Evolutionary conservation across 2,329 filamentous ascomycete species (phyloP), one percentile per base, ranked within the genome.

Genomic region (Cercospora sp.): DNA sequence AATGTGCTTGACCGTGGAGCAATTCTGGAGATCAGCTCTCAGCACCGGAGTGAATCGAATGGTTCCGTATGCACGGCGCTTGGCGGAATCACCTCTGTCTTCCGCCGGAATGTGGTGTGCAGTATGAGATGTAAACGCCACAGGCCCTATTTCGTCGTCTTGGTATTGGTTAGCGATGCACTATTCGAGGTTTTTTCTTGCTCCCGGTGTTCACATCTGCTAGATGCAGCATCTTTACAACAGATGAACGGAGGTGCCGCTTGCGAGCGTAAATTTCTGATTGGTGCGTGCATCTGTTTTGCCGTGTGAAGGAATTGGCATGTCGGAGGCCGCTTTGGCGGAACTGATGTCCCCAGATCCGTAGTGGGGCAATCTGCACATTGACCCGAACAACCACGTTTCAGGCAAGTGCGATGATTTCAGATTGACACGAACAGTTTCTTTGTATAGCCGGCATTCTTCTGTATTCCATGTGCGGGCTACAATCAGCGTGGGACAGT

Each of bases 11-110:
- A 16, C 16, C 20, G 13, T 5, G n/a, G 8, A 59, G 18, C n/a
- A n/a, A 16, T 9, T 8, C 23, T 23, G 16, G 16, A 30, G 18
- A 59, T 30, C 53, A 23, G 12, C 30, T 59, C 30, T 59, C 30
- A 20, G 28, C 55, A 36, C n/a, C 30, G 55, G 55, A 59, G 5
- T 13, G 26, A 31, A 18, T 33, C 10, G 9, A 36, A 12, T 59
- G 55, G 55, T 59, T 59, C 28, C 55, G 55, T 36, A 31, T 59
- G 55, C 55, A 59, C 55, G 55, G 31, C 31, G 55, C 48, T 55
- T 8, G 48, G 48, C 55, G 31, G 55, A 36, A 33, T 5, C 55
- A 59, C 30, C 16, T 10, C 55, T 59, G 10, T 18, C 28, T 59
- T 59, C 55, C 55, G n/a, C n/a, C 31, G 30, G 30, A 33, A 59